A percentile compares a stretch with the other conserved stretches of the same genome.
phyloP scores from a whole-genome alignment of 2,329 filamentous ascomycete species.

The Cladobotryum mycophilum region DNA sequence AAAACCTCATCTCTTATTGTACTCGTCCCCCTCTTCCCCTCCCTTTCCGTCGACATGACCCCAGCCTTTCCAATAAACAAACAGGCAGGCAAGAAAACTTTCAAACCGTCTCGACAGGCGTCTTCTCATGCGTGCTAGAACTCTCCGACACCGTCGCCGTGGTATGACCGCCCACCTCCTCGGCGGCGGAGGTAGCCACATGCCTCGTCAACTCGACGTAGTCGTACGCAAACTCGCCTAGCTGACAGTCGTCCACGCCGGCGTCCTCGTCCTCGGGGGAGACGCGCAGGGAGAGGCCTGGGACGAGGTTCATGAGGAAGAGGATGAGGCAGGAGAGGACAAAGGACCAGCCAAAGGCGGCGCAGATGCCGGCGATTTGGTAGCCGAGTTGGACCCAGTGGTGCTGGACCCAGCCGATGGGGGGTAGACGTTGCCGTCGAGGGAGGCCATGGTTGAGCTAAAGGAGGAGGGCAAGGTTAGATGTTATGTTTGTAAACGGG shows the following conservation, averaged over 20 bases:
- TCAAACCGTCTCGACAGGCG: not conserved
- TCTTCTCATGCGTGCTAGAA: slow-evolving; percentile 26
- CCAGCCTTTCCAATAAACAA: not conserved
- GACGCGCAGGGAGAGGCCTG: slow-evolving; percentile 63
- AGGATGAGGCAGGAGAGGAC: slow-evolving; percentile 62
- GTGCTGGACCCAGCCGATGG: slow-evolving; percentile 65
- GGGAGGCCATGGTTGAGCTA: slow-evolving; percentile 63
- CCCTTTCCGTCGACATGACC: not conserved
- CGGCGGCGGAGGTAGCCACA: slow-evolving; percentile 39
- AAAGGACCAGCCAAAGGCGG: slow-evolving; percentile 61
- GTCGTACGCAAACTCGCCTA: slow-evolving; percentile 79
- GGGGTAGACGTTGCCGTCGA: slow-evolving; percentile 58
- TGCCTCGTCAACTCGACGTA: slow-evolving; percentile 68
- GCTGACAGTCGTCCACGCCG: slow-evolving; percentile 66
- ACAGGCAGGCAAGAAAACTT: not conserved
- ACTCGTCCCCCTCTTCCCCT: not conserved
- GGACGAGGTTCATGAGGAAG: slow-evolving; percentile 64
- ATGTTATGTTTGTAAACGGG: slow-evolving; percentile 7
- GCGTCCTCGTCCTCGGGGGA: slow-evolving; percentile 61
- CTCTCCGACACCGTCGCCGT: not conserved
- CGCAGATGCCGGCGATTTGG: slow-evolving; percentile 62
- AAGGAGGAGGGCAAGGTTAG: not conserved
- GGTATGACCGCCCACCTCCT: slow-evolving; percentile 15
- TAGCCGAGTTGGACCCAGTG: slow-evolving; percentile 66
- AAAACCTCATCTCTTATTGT: too few relatives aligned